These are phyloP conservation scores for Diaporthe sp. DNA, from an alignment of 2,329 filamentous ascomycete genomes.

Conservation along the genomic window DNA sequence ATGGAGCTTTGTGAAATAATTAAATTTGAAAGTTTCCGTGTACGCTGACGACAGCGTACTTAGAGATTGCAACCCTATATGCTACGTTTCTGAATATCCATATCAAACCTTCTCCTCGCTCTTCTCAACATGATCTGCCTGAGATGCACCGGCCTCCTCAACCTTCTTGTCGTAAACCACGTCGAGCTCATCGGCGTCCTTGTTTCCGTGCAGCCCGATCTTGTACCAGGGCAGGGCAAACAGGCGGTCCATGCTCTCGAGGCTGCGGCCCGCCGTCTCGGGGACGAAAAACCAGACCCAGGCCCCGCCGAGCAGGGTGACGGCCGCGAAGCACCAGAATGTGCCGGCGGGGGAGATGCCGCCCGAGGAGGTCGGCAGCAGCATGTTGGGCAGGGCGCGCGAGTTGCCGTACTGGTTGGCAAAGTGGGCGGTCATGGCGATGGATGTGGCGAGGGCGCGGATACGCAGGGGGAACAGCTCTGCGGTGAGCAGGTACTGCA, in stretches of 20 bases:
- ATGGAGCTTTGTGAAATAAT: neutral
- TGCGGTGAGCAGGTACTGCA: slow-evolving; percentile 83
- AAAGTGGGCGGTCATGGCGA: slow-evolving; percentile 84
- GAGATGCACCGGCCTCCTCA: slow-evolving; percentile 51
- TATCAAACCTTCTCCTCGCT: slow-evolving; percentile 26
- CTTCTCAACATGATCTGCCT: slow-evolving; percentile 53
- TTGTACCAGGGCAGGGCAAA: slow-evolving; percentile 81
- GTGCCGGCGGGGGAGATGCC: slow-evolving; percentile 74
- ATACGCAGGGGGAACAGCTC: slow-evolving; percentile 83
- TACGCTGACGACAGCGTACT: neutral
- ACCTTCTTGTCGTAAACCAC: slow-evolving; percentile 57
- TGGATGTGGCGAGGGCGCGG: slow-evolving; percentile 76
- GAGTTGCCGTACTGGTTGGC: slow-evolving; percentile 84
- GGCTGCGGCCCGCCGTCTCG: slow-evolving; percentile 75
- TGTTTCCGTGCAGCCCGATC: slow-evolving; percentile 72
- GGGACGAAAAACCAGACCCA: slow-evolving; percentile 82
- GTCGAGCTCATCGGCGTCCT: slow-evolving; percentile 63
- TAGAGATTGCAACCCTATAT: neutral
- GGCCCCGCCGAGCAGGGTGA: slow-evolving; percentile 75
- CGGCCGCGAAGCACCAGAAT: slow-evolving; percentile 80
- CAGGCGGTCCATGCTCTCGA: slow-evolving; percentile 79
- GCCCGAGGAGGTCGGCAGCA: slow-evolving; percentile 62
- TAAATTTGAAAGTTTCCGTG: neutral
- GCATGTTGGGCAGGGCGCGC: slow-evolving; percentile 81
- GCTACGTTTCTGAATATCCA: neutral